Percentiles rank a stretch among this genome's conserved stretches.
phyloP scores from a whole-genome alignment of 2,329 filamentous ascomycete genomes.

The Neocucurbitaria cava region DNA sequence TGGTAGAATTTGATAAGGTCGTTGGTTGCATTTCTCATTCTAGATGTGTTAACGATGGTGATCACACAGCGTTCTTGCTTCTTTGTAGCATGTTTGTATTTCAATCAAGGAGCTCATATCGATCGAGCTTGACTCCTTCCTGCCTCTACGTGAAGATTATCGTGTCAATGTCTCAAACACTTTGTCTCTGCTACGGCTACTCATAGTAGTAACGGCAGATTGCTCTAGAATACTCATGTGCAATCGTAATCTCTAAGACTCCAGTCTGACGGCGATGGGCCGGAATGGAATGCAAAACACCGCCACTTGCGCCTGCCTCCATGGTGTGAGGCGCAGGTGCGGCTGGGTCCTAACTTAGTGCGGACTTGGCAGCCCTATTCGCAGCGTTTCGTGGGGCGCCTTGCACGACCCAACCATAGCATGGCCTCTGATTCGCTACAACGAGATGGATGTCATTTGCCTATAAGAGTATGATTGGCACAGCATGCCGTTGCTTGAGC shows the following conservation, averaged over 20 bases:
- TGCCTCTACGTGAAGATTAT: no score
- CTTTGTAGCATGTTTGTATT: background rate
- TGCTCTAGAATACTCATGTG: no score
- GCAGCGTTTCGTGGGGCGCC: background rate
- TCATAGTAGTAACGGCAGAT: no score
- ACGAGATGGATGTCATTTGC: no score
- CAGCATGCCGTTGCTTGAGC: no score
- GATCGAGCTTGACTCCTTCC: no score
- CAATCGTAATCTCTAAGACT: background rate
- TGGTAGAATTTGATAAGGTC: constrained; percentile 13
- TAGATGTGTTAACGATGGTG: background rate
- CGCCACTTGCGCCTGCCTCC: background rate
- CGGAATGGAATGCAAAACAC: background rate
- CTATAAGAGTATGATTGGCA: no score
- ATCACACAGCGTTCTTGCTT: background rate
- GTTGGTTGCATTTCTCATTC: background rate
- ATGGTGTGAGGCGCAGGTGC: background rate
- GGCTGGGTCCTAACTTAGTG: background rate
- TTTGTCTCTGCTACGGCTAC: no score
- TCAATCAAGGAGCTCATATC: no score
- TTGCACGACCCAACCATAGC: background rate
- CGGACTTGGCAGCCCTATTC: background rate
- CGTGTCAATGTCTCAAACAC: no score
- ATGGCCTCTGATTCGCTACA: no score
- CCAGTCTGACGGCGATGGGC: background rate